Evolutionary conservation across 352 stramenopile genomes (phyloP), one percentile per base, ranked within the genome.

Genomic region (Thraustotheca clavata): DNA sequence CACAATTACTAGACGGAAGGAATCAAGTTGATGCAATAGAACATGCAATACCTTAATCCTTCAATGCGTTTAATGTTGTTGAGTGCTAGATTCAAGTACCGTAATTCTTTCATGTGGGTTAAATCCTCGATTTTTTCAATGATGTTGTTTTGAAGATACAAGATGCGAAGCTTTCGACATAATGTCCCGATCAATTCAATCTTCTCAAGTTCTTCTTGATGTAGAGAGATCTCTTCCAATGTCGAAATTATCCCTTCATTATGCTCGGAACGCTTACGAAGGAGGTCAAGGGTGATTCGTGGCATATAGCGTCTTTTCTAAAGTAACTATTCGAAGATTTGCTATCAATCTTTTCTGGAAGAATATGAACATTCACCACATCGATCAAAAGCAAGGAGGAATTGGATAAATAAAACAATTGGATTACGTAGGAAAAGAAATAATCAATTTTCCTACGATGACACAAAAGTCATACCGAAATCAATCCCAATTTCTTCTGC

Each of bases 61-160:
- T 97, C 88, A 62, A 97, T 94, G 38, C 79, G 89, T 52, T 57
- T 73, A 54, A 98, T 88, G 68, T 98, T 98, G 74, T 98, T 98
- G 16, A 98, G 77, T 27, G 94, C 93, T 49, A 98, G 76, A 71
- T 98, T 98, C 27, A 98, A 77, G 76, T 98, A 98, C 62, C 95
- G 80, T 16, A 98, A 76, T 60, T 93, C 77, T 67, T 97, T 97
- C 68, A 98, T 83, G 65, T 97, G 88, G 70, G 88, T 85, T 50
- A 98, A 71, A 69, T 97, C 89, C 62, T 96, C 79, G 36, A 98
- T 96, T 41, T 86, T 84, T 11, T 86, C 71, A 66, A 98, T 98
- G 67, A 98, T 97, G 74, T 98, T 98, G 79, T 98, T 98, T 68
- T 98, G 92, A 35, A 98, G 76, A 62, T 98, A 95, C 18, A 98